A percentile compares a stretch with the other conserved stretches of the same genome.
Conservation (phyloP, 352 stramenopile genomes). For the Pythium brassicae region DNA sequence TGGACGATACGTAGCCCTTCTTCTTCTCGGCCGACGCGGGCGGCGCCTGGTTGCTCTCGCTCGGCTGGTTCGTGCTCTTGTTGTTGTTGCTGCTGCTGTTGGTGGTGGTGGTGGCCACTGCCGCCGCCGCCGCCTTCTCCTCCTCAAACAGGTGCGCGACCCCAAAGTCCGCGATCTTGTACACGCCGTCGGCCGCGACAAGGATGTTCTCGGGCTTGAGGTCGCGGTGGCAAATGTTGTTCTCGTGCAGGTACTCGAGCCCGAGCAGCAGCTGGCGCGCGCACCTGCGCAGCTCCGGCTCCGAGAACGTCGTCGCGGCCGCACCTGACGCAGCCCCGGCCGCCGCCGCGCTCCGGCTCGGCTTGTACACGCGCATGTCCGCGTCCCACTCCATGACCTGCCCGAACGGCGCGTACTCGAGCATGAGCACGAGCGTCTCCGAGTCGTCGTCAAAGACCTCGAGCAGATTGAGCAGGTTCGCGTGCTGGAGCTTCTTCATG, state of each 20-base stretch:
- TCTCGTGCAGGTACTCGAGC: conserved; percentile 81
- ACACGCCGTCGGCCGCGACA: conserved; percentile 53
- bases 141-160: conserved; percentile 83
- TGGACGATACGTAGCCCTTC: conserved; percentile 74
- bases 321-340: not conserved
- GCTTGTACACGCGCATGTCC: conserved; percentile 45
- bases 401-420: conserved; percentile 76
- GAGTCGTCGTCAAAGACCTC: conserved; percentile 83
- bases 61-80: conserved; percentile 4
- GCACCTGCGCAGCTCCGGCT: conserved; percentile 55
- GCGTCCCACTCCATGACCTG: conserved; percentile 86
- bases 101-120: too few species aligned
- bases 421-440: conserved; percentile 80
- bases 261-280: conserved; percentile 71
- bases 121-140: conserved; percentile 17
- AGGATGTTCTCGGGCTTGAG: conserved; percentile 87
- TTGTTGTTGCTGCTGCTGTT: conserved; percentile 6
- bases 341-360: not conserved
- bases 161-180: conserved; percentile 85
- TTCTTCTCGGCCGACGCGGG: conserved; percentile 28
- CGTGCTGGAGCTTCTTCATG: conserved; percentile 86
- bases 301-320: conserved; percentile 22
- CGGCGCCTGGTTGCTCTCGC: not conserved
- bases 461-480: conserved; percentile 73
- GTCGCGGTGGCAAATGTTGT: conserved; percentile 85